A percentile compares a stretch with the other conserved stretches of the same genome.
These are phyloP conservation scores for Baudoinia panamericana DNA, from an alignment of 495 filamentous ascomycete species.

Conservation along the genomic window DNA sequence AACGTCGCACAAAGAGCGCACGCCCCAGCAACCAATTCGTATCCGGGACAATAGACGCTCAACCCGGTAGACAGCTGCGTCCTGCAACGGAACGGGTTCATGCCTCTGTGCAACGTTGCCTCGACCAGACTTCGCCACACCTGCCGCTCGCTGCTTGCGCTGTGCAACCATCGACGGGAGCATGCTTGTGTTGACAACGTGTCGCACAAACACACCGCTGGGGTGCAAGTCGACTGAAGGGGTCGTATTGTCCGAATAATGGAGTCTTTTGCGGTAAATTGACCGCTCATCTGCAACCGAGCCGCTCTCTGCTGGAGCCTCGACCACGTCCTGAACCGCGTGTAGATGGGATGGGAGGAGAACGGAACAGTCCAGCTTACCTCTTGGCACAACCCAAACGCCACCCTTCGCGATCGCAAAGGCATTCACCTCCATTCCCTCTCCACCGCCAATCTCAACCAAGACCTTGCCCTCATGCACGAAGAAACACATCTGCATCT, in stretches of 20 bases:
- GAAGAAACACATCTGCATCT: slow-evolving; percentile 94
- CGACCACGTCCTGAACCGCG: too few species aligned
- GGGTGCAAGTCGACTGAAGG: neutral
- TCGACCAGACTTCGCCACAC: slow-evolving; percentile 1
- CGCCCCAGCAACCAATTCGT: too few species aligned
- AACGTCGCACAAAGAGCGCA: slow-evolving; percentile 9
- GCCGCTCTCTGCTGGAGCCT: too few species aligned
- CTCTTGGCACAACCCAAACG: slow-evolving; percentile 85
- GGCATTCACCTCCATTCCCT: slow-evolving; percentile 31
- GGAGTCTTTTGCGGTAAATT: slow-evolving; percentile 1
- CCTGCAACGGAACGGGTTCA: too few species aligned
- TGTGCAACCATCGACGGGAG: slow-evolving; percentile 1
- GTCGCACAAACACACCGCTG: slow-evolving; percentile 12
- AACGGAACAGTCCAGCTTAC: slow-evolving; percentile 47
- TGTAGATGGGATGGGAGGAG: too few species aligned
- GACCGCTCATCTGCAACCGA: neutral
- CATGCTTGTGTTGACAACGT: slow-evolving; percentile 9
- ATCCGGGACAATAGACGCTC: too few species aligned
- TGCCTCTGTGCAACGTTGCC: neutral
- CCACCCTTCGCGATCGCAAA: slow-evolving; percentile 78
- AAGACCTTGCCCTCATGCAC: slow-evolving; percentile 63
- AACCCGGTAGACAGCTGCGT: too few species aligned
- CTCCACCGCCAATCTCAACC: slow-evolving; percentile 48
- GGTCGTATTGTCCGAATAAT: too few species aligned
- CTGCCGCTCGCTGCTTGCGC: slow-evolving; percentile 10